Evolutionary conservation across 305 asterid species (phyloP), one percentile per base, ranked within the genome.

Genomic region (Euphrasia arctica): DNA sequence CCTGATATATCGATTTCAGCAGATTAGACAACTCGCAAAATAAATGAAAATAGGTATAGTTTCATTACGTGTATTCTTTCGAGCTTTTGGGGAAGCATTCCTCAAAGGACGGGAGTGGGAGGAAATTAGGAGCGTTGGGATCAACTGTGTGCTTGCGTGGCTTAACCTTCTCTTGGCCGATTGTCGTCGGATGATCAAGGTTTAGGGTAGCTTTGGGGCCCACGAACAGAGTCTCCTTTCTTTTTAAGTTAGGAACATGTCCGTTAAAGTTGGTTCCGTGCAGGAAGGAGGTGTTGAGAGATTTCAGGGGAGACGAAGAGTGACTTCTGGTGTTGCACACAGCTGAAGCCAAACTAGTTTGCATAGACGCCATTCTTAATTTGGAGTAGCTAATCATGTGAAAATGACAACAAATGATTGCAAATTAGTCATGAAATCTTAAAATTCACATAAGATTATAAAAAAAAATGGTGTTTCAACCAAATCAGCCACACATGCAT

Each of bases 11-110:
- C 56, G 77, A 55, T 58, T 27, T 43, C 34, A 48, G 36, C 9
- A 12, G 52, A 52, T 71, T 57, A 80, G 58, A 34, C 60, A 58
- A 39, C 9, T 10, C n/a, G 3, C 28, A 41, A 31, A 39, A 29
- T 61, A 32, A 47, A 58, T 43, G 9, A 43, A 31, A 51, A 13
- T 14, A 50, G 18, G 27, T 13, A 14, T 62, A 60, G 39, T 47
- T 32, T 0, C 27, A 68, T 50, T 65, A 89, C 98, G 78, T 84
- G 86, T 69, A 79, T 65, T 89, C 91, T 66, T 92, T 92, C 4
- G 97, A 50, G 97, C 98, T 92, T 65, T 69, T 89, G 2, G 96
- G 98, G 76, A 92, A 92, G 82, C 98, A 92, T 74, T 92, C 90
- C 76, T 85, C 84, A 22, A 89, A 92, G 74, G 97, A 79, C 3